Conservation (phyloP, 1,284 basidiomycete genomes). For the Bondarzewia mesenterica region DNA sequence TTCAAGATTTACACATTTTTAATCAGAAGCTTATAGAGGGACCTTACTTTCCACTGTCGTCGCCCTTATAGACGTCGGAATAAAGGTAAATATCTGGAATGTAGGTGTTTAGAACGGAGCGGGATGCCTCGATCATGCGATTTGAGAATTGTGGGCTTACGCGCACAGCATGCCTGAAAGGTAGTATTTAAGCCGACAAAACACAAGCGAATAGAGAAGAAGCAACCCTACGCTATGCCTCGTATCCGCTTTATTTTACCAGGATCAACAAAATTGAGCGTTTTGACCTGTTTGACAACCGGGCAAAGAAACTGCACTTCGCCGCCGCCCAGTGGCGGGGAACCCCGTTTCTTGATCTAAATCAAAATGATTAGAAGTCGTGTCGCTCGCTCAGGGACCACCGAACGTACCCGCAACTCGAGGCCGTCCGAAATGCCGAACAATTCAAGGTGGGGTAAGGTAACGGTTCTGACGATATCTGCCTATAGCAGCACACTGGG, state of each 20-base stretch:
- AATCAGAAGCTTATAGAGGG: slow-evolving; percentile 7
- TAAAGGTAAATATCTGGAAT: slow-evolving; percentile 98
- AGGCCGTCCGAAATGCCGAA: slow-evolving; percentile 87
- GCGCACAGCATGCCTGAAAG: slow-evolving; percentile 77
- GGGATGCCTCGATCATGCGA: slow-evolving; percentile 91
- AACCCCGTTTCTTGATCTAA: slow-evolving; percentile 91
- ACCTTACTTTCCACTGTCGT: slow-evolving; percentile 88
- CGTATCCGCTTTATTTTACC: slow-evolving; percentile 93
- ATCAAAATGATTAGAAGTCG: slow-evolving; percentile 2
- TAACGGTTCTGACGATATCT: slow-evolving; percentile 88
- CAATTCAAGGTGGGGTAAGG: slow-evolving; percentile 83
- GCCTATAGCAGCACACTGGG: slow-evolving; percentile 39
- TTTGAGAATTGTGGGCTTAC: slow-evolving; percentile 97
- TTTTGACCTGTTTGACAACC: slow-evolving; percentile 82
- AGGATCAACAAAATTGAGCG: slow-evolving; percentile 84
- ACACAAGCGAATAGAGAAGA: background rate
- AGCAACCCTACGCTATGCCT: slow-evolving; percentile 76
- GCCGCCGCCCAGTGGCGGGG: slow-evolving; percentile 89
- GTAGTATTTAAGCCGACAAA: slow-evolving; percentile 7
- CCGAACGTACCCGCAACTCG: slow-evolving; percentile 71
- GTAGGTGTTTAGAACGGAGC: slow-evolving; percentile 89
- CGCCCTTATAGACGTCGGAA: slow-evolving; percentile 96
- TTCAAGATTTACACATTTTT: slow-evolving; percentile 1
- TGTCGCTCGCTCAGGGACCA: background rate
- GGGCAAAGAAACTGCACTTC: slow-evolving; percentile 93